phyloP scores from a whole-genome alignment of 805 yeast genomes.

The Blastobotrys chiropterorum region DNA sequence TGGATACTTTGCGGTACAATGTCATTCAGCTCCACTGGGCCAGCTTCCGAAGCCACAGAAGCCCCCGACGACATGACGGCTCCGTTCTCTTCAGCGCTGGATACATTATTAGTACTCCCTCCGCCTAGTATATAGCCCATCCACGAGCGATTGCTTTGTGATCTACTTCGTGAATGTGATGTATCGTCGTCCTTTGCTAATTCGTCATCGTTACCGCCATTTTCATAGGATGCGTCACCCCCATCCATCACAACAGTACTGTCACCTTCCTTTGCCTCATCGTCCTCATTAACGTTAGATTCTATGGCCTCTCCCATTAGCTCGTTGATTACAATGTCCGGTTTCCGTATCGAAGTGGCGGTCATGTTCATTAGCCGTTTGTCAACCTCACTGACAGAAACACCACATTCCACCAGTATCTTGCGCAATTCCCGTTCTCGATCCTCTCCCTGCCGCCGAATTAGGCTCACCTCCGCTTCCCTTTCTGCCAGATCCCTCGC shows the following conservation, averaged over 20 bases:
- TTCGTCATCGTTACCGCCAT: too few relatives aligned
- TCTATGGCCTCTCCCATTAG: constrained; percentile 21
- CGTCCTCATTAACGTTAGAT: background rate
- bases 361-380: constrained; percentile 19
- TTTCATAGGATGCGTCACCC: too few relatives aligned
- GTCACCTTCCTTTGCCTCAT: background rate
- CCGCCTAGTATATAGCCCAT: too few relatives aligned
- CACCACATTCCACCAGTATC: constrained; percentile 26
- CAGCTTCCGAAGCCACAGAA: constrained; percentile 11
- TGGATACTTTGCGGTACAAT: constrained; percentile 28
- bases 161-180: background rate
- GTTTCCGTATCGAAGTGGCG: constrained; percentile 17
- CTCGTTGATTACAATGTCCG: constrained; percentile 20
- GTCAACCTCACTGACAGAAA: constrained; percentile 25
- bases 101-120: too few relatives aligned
- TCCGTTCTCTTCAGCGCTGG: too few relatives aligned
- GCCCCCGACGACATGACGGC: too few relatives aligned
- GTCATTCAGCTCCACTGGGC: constrained; percentile 42
- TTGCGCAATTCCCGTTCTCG: constrained; percentile 27
- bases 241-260: too few relatives aligned
- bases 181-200: background rate
- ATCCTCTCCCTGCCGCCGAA: constrained; percentile 29
- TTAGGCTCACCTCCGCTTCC: constrained; percentile 40
- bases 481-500: constrained; percentile 43
- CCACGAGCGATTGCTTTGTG: background rate